Evolutionary conservation across 148 eudicot genomes (phyloP).

Genomic region (Agrostemma githago): DNA sequence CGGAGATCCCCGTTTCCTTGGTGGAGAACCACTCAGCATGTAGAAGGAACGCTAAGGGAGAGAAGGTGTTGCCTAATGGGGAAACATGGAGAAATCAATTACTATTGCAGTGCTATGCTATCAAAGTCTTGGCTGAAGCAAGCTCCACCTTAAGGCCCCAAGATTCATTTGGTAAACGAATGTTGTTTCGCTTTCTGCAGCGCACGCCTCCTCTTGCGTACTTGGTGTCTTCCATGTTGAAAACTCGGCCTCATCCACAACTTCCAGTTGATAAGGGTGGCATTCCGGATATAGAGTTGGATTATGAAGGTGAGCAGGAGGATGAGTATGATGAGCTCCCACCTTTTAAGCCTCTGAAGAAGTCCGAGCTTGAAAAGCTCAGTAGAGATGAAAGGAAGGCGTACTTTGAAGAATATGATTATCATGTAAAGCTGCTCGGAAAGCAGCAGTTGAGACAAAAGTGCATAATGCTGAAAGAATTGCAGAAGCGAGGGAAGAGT

Average conservation of each 20-base stretch:
- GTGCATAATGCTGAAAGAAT: slow-evolving; percentile 61
- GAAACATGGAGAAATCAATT: slow-evolving; percentile 86
- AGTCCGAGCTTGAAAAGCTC: slow-evolving; percentile 61
- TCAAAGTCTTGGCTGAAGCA: slow-evolving; percentile 80
- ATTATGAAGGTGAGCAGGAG: slow-evolving; percentile 64
- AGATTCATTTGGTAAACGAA: slow-evolving; percentile 68
- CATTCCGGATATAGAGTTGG: slow-evolving; percentile 80
- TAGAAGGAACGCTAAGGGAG: slow-evolving; percentile 77
- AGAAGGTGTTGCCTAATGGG: slow-evolving; percentile 87
- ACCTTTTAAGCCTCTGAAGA: slow-evolving; percentile 79
- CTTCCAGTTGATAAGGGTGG: slow-evolving; percentile 70
- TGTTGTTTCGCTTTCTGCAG: slow-evolving; percentile 68
- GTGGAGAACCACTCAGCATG: slow-evolving; percentile 89
- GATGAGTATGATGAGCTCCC: slow-evolving; percentile 96
- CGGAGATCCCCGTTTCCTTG: slow-evolving; percentile 80
- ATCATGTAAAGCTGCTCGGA: slow-evolving; percentile 82
- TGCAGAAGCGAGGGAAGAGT: slow-evolving; percentile 54
- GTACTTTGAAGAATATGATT: slow-evolving; percentile 83
- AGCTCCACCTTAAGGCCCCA: slow-evolving; percentile 59
- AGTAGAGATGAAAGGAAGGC: slow-evolving; percentile 74
- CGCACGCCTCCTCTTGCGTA: slow-evolving; percentile 82
- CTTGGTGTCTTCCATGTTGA: slow-evolving; percentile 68
- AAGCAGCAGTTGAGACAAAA: slow-evolving; percentile 87
- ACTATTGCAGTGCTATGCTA: slow-evolving; percentile 65
- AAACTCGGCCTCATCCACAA: slow-evolving; percentile 77